Evolutionary conservation across 441 rosid genomes (phyloP), one percentile per base, ranked within the genome.

Genomic region (Adansonia rubrostipa): DNA sequence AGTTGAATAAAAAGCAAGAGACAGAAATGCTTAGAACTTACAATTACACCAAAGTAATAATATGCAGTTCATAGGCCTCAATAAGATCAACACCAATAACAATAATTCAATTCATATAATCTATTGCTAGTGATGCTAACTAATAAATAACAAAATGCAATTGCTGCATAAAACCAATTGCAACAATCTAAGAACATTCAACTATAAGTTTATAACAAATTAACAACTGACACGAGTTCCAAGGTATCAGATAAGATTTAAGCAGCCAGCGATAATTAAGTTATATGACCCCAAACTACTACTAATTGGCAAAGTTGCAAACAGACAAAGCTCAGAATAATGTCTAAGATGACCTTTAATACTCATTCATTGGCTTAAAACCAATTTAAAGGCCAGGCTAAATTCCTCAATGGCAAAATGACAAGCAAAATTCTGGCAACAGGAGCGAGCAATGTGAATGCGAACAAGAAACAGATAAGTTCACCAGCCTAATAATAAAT

Each of bases 51-150:
- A 22, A 22, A 57, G 28, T n/a, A 73, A 36, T 0, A 36, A 61
- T 3, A 58, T 19, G 54, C 42, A 73, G 53, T 22, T 73, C 66
- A 42, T 36, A 36, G 48, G 51, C 36, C 54, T 20, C 54, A 7
- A 42, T 17, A 73, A 42, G 53, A 58, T 73, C 20, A 42, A 11
- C 19, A 7, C 53, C 44, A 57, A 19, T 58, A 58, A 9, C 20
- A 57, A 53, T 33, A 71, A 72, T 57, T 57, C 20, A 72, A 72
- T 28, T 56, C 62, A 56, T 28, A 53, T 54, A n/a, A 72, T 72
- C 62, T 54, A 56, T 17, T n/a, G 40, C 50, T 17, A 56, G 75
- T 17, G 48, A 72, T 71, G 63, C 47, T 58, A 53, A 57, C 11
- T 73, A 57, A 42, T 73, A 28, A 72, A 44, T 13, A 42, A 64